phyloP scores from a whole-genome alignment of 163 green algal genomes.

The Chlamydomonas reinhardtii region DNA sequence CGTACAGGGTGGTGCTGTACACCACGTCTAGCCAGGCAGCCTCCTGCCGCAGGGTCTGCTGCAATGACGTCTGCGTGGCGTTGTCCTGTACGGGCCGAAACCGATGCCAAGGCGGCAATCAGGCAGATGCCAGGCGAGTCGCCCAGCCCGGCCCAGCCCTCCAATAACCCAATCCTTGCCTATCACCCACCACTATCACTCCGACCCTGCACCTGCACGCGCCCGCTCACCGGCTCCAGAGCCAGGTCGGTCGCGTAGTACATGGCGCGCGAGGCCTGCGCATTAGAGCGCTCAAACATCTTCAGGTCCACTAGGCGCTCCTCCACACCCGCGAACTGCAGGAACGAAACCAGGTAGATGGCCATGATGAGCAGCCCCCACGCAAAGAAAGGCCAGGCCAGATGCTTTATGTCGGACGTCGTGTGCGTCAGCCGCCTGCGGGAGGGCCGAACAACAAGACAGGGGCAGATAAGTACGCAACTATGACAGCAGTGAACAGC shows the following conservation, averaged over 20 bases:
- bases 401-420: slow-evolving; percentile 49
- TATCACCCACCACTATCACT: too few relatives aligned
- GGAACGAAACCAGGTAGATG: slow-evolving; percentile 56
- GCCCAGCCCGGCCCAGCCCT: too few relatives aligned
- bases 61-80: slow-evolving; percentile 7
- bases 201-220: too few relatives aligned
- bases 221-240: slow-evolving; percentile 44
- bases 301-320: slow-evolving; percentile 53
- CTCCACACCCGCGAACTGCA: slow-evolving; percentile 34
- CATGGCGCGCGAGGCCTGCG: slow-evolving; percentile 37
- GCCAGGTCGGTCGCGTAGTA: slow-evolving; percentile 39
- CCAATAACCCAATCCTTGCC: too few relatives aligned
- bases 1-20: slow-evolving; percentile 59
- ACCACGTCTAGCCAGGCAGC: slow-evolving; percentile 36
- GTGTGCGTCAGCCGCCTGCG: slow-evolving; percentile 46
- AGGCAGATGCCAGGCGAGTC: too few relatives aligned
- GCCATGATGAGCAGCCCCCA: slow-evolving; percentile 54
- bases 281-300: slow-evolving; percentile 47
- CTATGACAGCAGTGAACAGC: too few relatives aligned
- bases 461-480: neutral
- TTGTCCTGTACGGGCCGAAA: slow-evolving; percentile 16
- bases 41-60: slow-evolving; percentile 45
- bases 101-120: too few relatives aligned
- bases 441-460: neutral
- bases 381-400: slow-evolving; percentile 55